Conservation (phyloP, 2,329 filamentous ascomycete species). For the Sarocladium oryzae region DNA sequence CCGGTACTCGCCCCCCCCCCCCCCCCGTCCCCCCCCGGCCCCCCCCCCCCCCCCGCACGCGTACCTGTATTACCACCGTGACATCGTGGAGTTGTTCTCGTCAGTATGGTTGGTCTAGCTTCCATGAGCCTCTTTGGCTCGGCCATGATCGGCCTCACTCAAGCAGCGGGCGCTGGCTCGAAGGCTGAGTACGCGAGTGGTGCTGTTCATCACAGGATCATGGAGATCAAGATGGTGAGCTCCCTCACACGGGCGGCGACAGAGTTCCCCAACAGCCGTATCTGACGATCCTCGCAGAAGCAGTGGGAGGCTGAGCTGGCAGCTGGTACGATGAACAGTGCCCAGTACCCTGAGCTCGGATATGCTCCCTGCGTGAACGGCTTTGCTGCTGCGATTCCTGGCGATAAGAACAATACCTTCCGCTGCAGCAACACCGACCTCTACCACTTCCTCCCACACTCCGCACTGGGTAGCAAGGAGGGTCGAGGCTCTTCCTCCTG, state of each 20-base stretch:
- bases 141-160: conserved; percentile 15
- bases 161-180: conserved; percentile 17
- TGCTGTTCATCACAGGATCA: conserved; percentile 17
- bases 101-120: conserved; percentile 17
- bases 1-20: no score
- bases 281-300: conserved; percentile 14
- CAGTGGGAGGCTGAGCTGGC: conserved; percentile 27
- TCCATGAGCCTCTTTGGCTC: conserved; percentile 15
- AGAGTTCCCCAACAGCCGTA: no score
- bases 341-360: conserved; percentile 29
- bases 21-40: not conserved
- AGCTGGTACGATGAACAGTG: conserved; percentile 27
- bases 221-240: conserved; percentile 20
- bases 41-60: not conserved
- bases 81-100: no score
- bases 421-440: conserved; percentile 43
- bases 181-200: conserved; percentile 15
- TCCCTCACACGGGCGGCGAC: no score
- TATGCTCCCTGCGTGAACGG: conserved; percentile 36
- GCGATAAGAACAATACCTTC: conserved; percentile 41
- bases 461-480: conserved; percentile 39
- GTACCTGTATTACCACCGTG: not conserved
- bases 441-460: conserved; percentile 49
- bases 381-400: conserved; percentile 35
- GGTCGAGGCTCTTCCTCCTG: conserved; percentile 32